Evolutionary conservation across 106 monocot species (phyloP).

Genomic region (Vanilla planifolia): DNA sequence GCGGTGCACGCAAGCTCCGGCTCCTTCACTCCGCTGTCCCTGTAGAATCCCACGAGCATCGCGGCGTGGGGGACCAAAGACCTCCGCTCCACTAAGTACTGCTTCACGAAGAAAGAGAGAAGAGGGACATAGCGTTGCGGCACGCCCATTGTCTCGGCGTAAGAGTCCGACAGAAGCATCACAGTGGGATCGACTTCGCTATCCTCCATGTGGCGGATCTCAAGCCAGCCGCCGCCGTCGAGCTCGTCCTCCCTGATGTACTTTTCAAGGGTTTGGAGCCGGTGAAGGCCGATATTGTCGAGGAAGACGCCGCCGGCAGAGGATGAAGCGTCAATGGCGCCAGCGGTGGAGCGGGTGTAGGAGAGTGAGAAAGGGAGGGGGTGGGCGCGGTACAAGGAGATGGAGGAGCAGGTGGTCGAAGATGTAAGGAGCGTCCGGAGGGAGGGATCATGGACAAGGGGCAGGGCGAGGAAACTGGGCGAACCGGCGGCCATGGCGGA

Average conservation of each 20-base stretch:
- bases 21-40: conserved; percentile 10
- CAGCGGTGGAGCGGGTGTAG: background rate
- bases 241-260: conserved; percentile 23
- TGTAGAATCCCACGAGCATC: conserved; percentile 61
- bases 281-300: conserved; percentile 19
- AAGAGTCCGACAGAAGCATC: conserved; percentile 64
- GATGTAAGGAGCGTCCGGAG: no score
- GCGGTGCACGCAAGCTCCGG: conserved; percentile 48
- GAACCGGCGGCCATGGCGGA: background rate
- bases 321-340: background rate
- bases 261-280: conserved; percentile 23
- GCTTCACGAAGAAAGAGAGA: conserved; percentile 53
- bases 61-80: conserved; percentile 42
- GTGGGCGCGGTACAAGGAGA: conserved; percentile 11
- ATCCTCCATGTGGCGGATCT: conserved; percentile 43
- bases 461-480: background rate
- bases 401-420: conserved; percentile 17
- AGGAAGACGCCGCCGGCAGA: conserved; percentile 19
- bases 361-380: conserved; percentile 2
- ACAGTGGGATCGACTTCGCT: conserved; percentile 37
- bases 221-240: conserved; percentile 35
- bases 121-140: conserved; percentile 21
- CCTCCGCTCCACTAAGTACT: conserved; percentile 61
- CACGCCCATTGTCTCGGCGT: conserved; percentile 39
- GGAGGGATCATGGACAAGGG: conserved; percentile 24